These are phyloP conservation scores for Picea glauca DNA, from an alignment of 75 land plant species.

Conservation along the genomic window DNA sequence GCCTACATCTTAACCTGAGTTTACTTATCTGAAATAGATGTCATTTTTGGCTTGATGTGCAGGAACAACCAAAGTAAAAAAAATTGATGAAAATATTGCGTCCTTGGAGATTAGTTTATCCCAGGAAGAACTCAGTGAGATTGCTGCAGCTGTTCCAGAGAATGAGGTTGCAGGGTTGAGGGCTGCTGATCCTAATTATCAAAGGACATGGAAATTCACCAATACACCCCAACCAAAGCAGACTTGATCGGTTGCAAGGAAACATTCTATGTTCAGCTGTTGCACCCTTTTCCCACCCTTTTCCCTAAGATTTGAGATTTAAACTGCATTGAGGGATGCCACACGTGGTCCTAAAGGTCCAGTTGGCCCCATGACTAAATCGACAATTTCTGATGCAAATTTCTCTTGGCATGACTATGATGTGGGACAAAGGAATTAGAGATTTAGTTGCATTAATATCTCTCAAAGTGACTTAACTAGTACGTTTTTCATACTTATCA, in stretches of 20 bases:
- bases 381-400: no score
- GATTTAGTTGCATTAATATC: no score
- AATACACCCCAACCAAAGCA: slow-evolving; percentile 20
- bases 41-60: slow-evolving; percentile 1
- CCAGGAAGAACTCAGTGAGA: slow-evolving; percentile 33
- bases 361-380: no score
- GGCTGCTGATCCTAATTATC: background rate
- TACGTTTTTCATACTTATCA: no score
- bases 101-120: slow-evolving; percentile 30
- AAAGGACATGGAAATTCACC: slow-evolving; percentile 24
- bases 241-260: background rate
- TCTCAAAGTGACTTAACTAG: no score
- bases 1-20: background rate
- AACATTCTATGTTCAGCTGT: background rate
- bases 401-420: no score
- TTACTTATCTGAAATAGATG: background rate
- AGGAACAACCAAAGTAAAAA: slow-evolving; percentile 57
- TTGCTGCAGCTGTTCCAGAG: slow-evolving; percentile 34
- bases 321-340: background rate
- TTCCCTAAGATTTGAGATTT: background rate
- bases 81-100: slow-evolving; percentile 43
- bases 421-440: no score
- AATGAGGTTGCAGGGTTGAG: slow-evolving; percentile 34
- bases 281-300: no score
- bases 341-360: no score